phyloP scores from a whole-genome alignment of 169 alveolate species.

The Pseudocohnilembus persalinus region DNA sequence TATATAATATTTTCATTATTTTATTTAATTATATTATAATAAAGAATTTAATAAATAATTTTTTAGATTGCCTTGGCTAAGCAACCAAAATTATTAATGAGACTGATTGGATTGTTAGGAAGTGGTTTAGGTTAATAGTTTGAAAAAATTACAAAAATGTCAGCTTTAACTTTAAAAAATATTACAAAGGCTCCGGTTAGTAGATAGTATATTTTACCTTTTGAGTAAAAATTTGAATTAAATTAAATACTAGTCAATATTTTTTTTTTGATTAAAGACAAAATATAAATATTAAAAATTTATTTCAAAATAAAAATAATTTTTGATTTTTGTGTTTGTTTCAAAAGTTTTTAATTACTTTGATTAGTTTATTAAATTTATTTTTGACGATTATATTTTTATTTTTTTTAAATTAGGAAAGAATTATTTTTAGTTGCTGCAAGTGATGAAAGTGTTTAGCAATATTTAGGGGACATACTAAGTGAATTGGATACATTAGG shows the following conservation, averaged over 20 bases:
- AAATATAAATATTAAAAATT: too few species aligned
- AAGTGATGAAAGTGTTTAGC: too few species aligned
- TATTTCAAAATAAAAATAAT: too few species aligned
- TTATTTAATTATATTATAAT: too few species aligned
- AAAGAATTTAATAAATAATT: too few species aligned
- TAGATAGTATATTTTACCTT: slow-evolving; percentile 66
- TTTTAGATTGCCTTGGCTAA: slow-evolving; percentile 49
- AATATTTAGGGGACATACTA: too few species aligned
- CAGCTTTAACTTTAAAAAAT: slow-evolving; percentile 81
- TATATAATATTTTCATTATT: too few species aligned
- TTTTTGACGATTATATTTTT: neutral
- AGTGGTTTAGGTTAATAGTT: slow-evolving; percentile 61
- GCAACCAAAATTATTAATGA: slow-evolving; percentile 72
- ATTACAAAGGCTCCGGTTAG: slow-evolving; percentile 71
- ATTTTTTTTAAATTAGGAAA: neutral
- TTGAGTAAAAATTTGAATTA: slow-evolving; percentile 49
- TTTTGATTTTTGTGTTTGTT: too few species aligned
- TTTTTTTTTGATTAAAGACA: too few species aligned
- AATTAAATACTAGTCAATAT: neutral
- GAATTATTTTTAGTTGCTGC: slow-evolving; percentile 82
- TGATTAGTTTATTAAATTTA: too few species aligned
- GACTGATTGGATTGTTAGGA: slow-evolving; percentile 79
- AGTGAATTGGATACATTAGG: too few species aligned
- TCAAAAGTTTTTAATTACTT: too few species aligned
- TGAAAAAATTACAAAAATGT: slow-evolving; percentile 76